A percentile compares a stretch with the other conserved stretches of the same genome.
Evolutionary conservation across 2,329 filamentous ascomycete species (phyloP).

Genomic region (Fusarium dlaminii): DNA sequence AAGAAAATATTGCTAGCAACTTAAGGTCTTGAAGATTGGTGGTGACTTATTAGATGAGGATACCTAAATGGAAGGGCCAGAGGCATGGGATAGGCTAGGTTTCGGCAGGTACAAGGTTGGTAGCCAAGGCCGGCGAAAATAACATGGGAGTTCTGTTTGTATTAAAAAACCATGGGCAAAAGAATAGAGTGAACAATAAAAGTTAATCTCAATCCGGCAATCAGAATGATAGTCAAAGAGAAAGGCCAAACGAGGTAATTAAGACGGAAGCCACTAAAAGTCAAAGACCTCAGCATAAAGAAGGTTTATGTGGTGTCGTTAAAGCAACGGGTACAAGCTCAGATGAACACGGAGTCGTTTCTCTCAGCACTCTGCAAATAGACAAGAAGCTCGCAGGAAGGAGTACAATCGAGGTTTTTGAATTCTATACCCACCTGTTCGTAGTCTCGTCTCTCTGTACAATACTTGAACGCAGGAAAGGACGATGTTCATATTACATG

Average conservation of each 20-base stretch:
- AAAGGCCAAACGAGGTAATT: not conserved
- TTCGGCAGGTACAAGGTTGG: conserved; percentile 2
- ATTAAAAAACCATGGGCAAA: not conserved
- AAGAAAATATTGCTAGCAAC: conserved; percentile 1
- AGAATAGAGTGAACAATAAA: not conserved
- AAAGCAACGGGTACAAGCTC: conserved; percentile 10
- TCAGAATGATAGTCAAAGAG: not conserved
- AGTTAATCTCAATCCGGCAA: conserved; percentile 1
- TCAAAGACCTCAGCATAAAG: not conserved
- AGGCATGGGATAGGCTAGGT: conserved; percentile 13
- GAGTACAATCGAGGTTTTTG: not conserved
- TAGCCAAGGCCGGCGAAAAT: conserved; percentile 3
- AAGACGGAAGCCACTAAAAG: conserved; percentile 1
- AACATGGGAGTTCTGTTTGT: conserved; percentile 3
- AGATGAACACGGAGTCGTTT: not conserved
- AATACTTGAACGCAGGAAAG: conserved; percentile 1
- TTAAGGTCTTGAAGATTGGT: not conserved
- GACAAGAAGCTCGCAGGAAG: not conserved
- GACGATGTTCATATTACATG: not conserved
- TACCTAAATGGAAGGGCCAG: conserved; percentile 30
- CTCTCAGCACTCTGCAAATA: not conserved
- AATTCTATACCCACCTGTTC: not conserved
- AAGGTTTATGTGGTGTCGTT: conserved; percentile 9
- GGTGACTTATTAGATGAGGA: conserved; percentile 24
- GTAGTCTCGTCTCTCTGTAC: not conserved